Evolutionary conservation across 345 rosid species (phyloP).

Genomic region (Xanthoceras sorbifolium): DNA sequence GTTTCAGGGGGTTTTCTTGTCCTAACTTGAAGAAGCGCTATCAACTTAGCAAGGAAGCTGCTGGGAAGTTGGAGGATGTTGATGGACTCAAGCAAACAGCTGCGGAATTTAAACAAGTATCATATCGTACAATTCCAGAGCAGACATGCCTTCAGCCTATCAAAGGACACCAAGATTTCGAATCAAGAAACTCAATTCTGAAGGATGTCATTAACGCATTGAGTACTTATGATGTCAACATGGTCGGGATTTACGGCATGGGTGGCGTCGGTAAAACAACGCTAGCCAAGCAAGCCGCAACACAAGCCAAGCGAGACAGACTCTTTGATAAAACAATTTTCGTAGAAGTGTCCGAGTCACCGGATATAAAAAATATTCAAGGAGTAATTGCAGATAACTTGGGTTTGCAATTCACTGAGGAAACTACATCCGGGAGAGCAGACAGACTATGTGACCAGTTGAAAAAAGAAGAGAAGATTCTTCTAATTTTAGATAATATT

Average conservation of each 20-base stretch:
- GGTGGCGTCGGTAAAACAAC: constrained; percentile 9
- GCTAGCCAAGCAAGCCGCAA: constrained; percentile 4
- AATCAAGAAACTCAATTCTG: not conserved
- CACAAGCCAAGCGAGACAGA: not conserved
- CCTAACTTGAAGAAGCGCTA: not conserved
- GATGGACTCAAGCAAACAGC: not conserved
- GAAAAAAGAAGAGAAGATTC: constrained; percentile 19
- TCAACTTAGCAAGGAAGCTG: not conserved
- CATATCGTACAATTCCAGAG: not conserved
- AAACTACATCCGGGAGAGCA: not conserved
- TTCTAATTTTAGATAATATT: constrained; percentile 32
- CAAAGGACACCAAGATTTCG: not conserved
- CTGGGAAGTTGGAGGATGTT: not conserved
- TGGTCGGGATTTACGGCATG: not conserved
- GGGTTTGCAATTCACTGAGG: constrained; percentile 6
- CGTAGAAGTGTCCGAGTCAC: constrained; percentile 7
- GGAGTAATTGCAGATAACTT: constrained; percentile 10
- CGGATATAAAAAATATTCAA: constrained; percentile 19
- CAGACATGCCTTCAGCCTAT: not conserved
- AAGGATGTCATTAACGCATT: not conserved
- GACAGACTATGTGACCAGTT: constrained; percentile 4
- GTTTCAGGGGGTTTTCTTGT: not conserved
- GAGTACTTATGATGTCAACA: not conserved
- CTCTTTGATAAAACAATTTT: constrained; percentile 17
- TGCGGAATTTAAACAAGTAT: not conserved